phyloP scores from a whole-genome alignment of 768 basidiomycete genomes.

The Mycena venus region DNA sequence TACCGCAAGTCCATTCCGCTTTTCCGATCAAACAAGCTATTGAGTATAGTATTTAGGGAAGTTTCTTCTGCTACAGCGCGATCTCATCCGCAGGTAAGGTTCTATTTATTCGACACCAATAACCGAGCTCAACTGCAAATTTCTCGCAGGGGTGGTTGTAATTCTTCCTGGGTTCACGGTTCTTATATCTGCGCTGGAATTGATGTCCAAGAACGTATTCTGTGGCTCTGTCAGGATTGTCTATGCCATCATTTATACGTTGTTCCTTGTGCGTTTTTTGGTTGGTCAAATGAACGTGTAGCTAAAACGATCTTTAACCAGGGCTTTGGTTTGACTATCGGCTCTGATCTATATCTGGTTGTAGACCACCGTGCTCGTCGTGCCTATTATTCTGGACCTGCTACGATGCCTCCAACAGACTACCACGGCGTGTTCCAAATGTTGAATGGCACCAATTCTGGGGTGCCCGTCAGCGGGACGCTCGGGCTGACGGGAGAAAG shows the following conservation, averaged over 20 bases:
- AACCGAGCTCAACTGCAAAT: not conserved
- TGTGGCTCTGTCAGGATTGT: slow-evolving; percentile 88
- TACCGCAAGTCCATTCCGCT: slow-evolving; percentile 43
- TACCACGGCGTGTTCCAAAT: slow-evolving; percentile 69
- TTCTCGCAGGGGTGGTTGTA: slow-evolving; percentile 68
- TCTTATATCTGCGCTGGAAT: slow-evolving; percentile 77
- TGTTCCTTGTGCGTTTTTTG: slow-evolving; percentile 72
- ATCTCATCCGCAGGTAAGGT: slow-evolving; percentile 82
- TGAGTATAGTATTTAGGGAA: slow-evolving; percentile 47
- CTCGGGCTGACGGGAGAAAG: slow-evolving; percentile 58
- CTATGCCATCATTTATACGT: slow-evolving; percentile 88
- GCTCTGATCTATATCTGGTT: slow-evolving; percentile 84
- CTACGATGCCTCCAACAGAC: slow-evolving; percentile 54
- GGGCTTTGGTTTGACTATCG: slow-evolving; percentile 89
- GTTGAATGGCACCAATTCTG: slow-evolving; percentile 59
- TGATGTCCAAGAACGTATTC: slow-evolving; percentile 85
- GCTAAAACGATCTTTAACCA: slow-evolving; percentile 40
- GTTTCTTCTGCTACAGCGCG: slow-evolving; percentile 90
- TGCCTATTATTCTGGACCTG: slow-evolving; percentile 62
- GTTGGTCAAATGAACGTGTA: not conserved
- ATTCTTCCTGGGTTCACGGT: slow-evolving; percentile 89
- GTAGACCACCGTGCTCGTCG: slow-evolving; percentile 71
- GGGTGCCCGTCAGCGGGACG: slow-evolving; percentile 54
- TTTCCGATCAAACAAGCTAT: not conserved
- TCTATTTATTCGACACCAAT: not conserved